Evolutionary conservation across 306 rosid genomes (phyloP), one percentile per base, ranked within the genome.

Genomic region (Clitoria ternatea): DNA sequence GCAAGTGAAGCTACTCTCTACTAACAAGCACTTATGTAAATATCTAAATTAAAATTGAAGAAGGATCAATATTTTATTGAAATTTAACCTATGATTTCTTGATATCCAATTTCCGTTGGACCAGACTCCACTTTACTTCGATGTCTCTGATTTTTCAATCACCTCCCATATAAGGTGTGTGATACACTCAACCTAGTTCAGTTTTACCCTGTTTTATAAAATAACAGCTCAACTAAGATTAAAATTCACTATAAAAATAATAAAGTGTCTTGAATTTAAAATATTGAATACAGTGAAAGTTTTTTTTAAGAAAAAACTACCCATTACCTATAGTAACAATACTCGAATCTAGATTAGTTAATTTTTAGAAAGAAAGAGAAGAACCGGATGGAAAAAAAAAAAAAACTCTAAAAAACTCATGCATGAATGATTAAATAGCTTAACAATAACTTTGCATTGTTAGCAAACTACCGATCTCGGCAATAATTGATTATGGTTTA

Each of bases 1-100:
- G 74, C 17, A 87, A 84, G 85, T 19, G 26, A 82, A 87, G 89
- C 72, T 69, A 81, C 44, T 43, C 12, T 29, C 68, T 29, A 61
- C 76, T 42, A 66, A 52, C 69, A 11, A 67, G 44, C 56, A 65
- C 71, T 65, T 66, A 19, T 33, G 45, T 5, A 19, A 20, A 69
- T 39, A 49, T 61, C 8, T 24, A 52, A 37, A 18, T 10, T 65
- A 57, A 39, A 66, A 63, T 11, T 45, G 60, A 65, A 19, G n/a
- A 40, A 39, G 40, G 40, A 15, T 4, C 47, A 30, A 6, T 24
- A 55, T 30, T 43, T 66, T 35, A 33, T 30, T 57, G 27, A 45
- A 43, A 29, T 66, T 43, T 17, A 56, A 56, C 20, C 23, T 33
- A 1, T 30, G n/a, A 33, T 48, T 73, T 61, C 23, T 68, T 48